phyloP scores from a whole-genome alignment of 2,329 filamentous ascomycete genomes.

The Tolypocladium pustulatum region DNA sequence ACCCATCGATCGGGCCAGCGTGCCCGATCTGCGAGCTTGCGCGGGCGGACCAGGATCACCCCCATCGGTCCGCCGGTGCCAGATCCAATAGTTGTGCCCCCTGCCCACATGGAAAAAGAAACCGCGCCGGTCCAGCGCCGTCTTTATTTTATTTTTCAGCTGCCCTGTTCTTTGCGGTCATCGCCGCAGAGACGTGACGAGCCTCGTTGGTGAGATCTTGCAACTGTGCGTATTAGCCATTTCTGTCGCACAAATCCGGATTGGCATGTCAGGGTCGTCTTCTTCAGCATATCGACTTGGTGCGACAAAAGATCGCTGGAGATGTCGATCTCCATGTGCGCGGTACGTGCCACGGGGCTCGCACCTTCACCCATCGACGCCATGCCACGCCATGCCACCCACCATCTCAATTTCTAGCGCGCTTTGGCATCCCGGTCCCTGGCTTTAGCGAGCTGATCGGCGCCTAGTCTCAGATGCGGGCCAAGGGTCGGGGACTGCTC shows the following conservation, averaged over 20 bases:
- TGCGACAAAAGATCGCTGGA: not conserved
- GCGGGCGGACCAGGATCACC: not conserved
- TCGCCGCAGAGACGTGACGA: not conserved
- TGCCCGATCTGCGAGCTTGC: not conserved
- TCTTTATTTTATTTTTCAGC: not conserved
- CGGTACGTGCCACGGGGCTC: not conserved
- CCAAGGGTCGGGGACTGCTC: not conserved
- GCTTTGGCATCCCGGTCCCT: not conserved
- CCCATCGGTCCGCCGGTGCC: not conserved
- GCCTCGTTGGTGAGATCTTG: not conserved
- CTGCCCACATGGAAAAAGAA: not conserved
- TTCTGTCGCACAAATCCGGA: not conserved
- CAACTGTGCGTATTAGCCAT: not conserved
- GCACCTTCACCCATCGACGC: no score
- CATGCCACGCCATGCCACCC: not conserved
- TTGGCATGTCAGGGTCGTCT: not conserved
- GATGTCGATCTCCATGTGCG: not conserved
- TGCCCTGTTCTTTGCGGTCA: not conserved
- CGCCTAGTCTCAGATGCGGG: not conserved
- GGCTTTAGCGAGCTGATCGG: not conserved
- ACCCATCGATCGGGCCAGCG: no score
- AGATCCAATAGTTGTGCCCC: not conserved
- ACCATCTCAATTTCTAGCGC: not conserved
- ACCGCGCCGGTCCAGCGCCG: not conserved
- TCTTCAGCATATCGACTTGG: not conserved